These are phyloP conservation scores for Cordyceps tenuipes DNA, from an alignment of 2,329 filamentous ascomycete genomes.

Conservation along the genomic window DNA sequence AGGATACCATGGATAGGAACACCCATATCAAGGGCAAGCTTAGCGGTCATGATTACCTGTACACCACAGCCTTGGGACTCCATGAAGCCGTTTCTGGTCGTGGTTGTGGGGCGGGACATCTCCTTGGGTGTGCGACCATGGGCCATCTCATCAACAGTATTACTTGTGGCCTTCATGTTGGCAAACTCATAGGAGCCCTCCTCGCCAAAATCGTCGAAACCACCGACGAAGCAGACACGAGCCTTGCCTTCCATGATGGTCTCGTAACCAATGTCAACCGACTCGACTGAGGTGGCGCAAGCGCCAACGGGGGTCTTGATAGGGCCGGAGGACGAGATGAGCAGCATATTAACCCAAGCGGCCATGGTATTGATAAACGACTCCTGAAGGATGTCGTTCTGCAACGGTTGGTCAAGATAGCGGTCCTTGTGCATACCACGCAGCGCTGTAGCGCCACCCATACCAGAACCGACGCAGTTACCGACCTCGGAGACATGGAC, in stretches of 20 bases:
- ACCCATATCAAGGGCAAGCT: slow-evolving; percentile 94
- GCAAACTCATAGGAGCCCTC: slow-evolving; percentile 99
- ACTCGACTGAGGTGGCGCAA: slow-evolving; percentile 95
- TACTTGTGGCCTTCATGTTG: slow-evolving; percentile 99
- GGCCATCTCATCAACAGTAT: slow-evolving; percentile 90
- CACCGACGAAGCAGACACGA: slow-evolving; percentile 92
- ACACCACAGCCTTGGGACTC: slow-evolving; percentile 98
- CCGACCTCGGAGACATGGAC: slow-evolving; percentile 96
- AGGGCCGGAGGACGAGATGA: slow-evolving; percentile 91
- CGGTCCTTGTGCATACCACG: slow-evolving; percentile 98
- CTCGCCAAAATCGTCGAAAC: slow-evolving; percentile 98
- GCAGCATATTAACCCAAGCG: slow-evolving; percentile 98
- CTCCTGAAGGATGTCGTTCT: slow-evolving; percentile 98
- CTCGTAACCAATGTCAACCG: slow-evolving; percentile 94
- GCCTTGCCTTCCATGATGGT: slow-evolving; percentile 98
- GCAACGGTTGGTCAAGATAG: slow-evolving; percentile 91
- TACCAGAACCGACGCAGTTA: slow-evolving; percentile 97
- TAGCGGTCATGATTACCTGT: slow-evolving; percentile 96
- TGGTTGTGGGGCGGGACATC: slow-evolving; percentile 97
- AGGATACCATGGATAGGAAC: slow-evolving; percentile 95
- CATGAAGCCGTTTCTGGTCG: slow-evolving; percentile 97
- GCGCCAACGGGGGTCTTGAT: slow-evolving; percentile 99
- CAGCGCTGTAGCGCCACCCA: slow-evolving; percentile 87
- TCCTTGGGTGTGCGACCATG: slow-evolving; percentile 92
- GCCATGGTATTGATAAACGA: slow-evolving; percentile 99